Evolutionary conservation across 2,329 filamentous ascomycete species (phyloP), one percentile per base, ranked within the genome.

Genomic region (Thielaviopsis euricoi): DNA sequence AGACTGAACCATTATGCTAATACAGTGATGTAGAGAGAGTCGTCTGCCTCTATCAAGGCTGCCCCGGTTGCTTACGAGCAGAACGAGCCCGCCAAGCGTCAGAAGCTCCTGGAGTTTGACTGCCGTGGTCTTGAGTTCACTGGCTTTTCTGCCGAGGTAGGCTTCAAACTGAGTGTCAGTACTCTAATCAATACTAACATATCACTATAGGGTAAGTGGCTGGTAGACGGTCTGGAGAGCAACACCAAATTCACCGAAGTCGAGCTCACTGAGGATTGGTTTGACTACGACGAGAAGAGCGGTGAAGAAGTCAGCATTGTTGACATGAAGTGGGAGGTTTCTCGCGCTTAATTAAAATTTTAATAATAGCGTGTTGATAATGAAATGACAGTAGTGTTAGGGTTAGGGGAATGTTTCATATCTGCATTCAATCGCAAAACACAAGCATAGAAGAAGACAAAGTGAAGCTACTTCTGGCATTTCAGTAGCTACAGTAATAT

Each of bases 271-370:
- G 93, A 98, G 26, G 93, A 98, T 65, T 98, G 93, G 93, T 98
- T 86, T 70, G 91, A 97, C 65, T 98, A 97, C 66, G 90, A 97
- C 64, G 90, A 97, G 72, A 96, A 97, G 74, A 79, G 87, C 0
- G 79, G 85, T 0, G 88, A 95, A 54, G 90, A 97, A 70, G 90
- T 96, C 52, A 93, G 87, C 70, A 89, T 96, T 68, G 91, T 89
- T 68, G 87, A 93, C 29, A 70, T 95, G 58, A 87, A 81, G 61
- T 98, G 89, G 89, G 84, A 89, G 63, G 86, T 98, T 63, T 78
- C 80, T 62, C 78, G 89, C 63, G 80, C 82, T 40, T 93, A 67
- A 77, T 56, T 3, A 17, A n/a, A 43, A 33, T 33, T 10, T 9
- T 26, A 26, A 9, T 26, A 26, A 9, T 9, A 26, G 25, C 9